Percentiles rank a stretch among this genome's conserved stretches.
Conservation (phyloP, 1,284 basidiomycete genomes). For the Moesziomyces sp. region DNA sequence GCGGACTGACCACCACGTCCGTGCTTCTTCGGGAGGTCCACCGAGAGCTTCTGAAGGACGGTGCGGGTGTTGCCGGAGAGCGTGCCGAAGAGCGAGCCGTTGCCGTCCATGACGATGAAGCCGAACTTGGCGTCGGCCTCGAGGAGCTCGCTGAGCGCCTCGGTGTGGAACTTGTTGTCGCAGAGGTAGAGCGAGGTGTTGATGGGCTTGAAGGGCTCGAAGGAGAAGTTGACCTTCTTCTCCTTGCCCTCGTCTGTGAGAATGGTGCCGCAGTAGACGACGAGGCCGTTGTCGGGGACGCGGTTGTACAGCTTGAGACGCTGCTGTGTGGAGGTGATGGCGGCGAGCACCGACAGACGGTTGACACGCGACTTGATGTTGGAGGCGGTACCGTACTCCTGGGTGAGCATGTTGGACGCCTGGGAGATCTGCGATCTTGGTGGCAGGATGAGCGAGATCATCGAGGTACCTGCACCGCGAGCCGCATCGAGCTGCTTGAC, state of each 20-base stretch:
- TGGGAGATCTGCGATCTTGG: constrained; percentile 97
- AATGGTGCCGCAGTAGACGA: constrained; percentile 91
- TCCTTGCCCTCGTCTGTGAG: constrained; percentile 96
- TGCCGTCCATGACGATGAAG: constrained; percentile 99
- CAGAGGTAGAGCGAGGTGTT: constrained; percentile 96
- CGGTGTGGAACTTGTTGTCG: constrained; percentile 99
- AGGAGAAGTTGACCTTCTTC: constrained; percentile 89
- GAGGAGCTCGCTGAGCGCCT: constrained; percentile 93
- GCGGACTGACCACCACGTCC: constrained; percentile 99
- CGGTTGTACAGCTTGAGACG: constrained; percentile 89
- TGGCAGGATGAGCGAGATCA: constrained; percentile 98
- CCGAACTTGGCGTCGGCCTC: constrained; percentile 98
- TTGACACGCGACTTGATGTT: constrained; percentile 99
- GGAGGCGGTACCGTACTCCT: constrained; percentile 85
- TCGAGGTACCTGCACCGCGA: constrained; percentile 86
- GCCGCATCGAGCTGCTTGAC: constrained; percentile 66
- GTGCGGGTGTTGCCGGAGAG: constrained; percentile 97
- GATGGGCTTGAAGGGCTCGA: constrained; percentile 92
- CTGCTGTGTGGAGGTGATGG: constrained; percentile 99
- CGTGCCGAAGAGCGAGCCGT: constrained; percentile 94
- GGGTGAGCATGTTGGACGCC: constrained; percentile 92
- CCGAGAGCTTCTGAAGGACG: constrained; percentile 96
- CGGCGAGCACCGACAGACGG: constrained; percentile 93
- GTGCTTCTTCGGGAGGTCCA: constrained; percentile 99
- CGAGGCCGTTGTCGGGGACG: constrained; percentile 94